A percentile compares a stretch with the other conserved stretches of the same genome.
phyloP scores from a whole-genome alignment of 768 basidiomycete genomes.

The Rhodosporidiobolus sp. region DNA sequence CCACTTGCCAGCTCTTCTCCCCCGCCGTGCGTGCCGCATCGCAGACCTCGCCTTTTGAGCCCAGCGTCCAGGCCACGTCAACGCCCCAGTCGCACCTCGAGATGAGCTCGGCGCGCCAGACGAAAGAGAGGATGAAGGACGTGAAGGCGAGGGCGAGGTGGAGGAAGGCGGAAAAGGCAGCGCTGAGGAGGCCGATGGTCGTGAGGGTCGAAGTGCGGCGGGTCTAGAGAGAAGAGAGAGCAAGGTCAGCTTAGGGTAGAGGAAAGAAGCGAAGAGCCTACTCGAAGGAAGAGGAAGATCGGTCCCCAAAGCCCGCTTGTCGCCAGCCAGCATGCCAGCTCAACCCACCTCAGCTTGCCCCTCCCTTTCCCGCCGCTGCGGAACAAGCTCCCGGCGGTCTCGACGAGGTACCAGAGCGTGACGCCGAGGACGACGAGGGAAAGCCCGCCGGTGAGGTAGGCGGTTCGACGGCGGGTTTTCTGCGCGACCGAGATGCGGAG shows the following conservation, averaged over 20 bases:
- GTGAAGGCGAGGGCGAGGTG: constrained; percentile 12
- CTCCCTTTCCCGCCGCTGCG: neutral
- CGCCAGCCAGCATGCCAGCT: neutral
- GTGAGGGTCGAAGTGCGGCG: constrained; percentile 9
- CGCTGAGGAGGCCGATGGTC: neutral
- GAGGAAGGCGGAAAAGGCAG: neutral
- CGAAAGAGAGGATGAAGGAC: constrained; percentile 23
- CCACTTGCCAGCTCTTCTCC: constrained; percentile 1
- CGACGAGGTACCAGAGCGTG: constrained; percentile 8
- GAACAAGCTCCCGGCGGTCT: neutral
- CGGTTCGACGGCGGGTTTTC: constrained; percentile 5
- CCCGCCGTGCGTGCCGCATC: neutral
- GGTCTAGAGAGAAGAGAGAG: neutral
- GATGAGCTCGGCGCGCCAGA: neutral
- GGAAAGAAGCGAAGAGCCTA: neutral
- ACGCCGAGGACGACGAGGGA: constrained; percentile 7
- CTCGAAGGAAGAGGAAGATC: constrained; percentile 8
- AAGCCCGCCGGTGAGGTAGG: neutral
- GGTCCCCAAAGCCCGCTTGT: neutral
- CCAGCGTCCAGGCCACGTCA: constrained; percentile 4
- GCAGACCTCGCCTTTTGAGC: neutral
- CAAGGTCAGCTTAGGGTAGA: too few relatives aligned
- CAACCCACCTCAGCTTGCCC: constrained; percentile 11
- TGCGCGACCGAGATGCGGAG: constrained; percentile 3
- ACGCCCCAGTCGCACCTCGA: constrained; percentile 1